Percentiles rank a stretch among this genome's conserved stretches.
Conservation (phyloP, 73 alveolate species). For the Paramecium tetraurelia region DNA sequence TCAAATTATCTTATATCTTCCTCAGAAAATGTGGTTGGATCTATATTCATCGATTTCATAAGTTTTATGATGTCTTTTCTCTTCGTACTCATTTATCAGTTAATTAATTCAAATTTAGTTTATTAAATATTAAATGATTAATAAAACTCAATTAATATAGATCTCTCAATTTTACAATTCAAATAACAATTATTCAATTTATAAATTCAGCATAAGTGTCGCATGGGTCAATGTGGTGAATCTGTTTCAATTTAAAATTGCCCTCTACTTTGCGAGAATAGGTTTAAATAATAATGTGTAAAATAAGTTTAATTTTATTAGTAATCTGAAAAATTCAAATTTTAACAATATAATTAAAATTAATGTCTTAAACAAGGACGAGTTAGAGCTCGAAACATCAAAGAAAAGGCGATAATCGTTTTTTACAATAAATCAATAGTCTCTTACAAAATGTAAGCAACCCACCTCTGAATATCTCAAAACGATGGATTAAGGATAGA, state of each 20-base stretch:
- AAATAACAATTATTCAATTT: background rate
- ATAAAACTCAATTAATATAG: background rate
- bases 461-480: background rate
- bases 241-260: too few relatives aligned
- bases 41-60: conserved; percentile 35
- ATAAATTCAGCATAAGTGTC: background rate
- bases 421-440: background rate
- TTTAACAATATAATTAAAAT: conserved; percentile 4
- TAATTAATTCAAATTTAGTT: background rate
- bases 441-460: background rate
- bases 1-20: conserved; percentile 27
- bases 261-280: too few relatives aligned
- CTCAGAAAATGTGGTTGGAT: conserved; percentile 43
- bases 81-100: conserved; percentile 4
- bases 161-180: background rate
- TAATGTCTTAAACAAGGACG: background rate
- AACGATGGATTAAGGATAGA: background rate
- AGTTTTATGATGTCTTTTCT: background rate
- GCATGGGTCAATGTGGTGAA: too few relatives aligned
- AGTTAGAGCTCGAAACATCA: background rate
- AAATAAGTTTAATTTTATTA: background rate
- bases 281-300: background rate
- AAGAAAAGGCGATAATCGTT: background rate
- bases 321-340: background rate
- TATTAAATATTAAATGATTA: background rate